Base-by-base conservation (phyloP, 345 rosid genomes). In the Physaria fendleri region DNA sequence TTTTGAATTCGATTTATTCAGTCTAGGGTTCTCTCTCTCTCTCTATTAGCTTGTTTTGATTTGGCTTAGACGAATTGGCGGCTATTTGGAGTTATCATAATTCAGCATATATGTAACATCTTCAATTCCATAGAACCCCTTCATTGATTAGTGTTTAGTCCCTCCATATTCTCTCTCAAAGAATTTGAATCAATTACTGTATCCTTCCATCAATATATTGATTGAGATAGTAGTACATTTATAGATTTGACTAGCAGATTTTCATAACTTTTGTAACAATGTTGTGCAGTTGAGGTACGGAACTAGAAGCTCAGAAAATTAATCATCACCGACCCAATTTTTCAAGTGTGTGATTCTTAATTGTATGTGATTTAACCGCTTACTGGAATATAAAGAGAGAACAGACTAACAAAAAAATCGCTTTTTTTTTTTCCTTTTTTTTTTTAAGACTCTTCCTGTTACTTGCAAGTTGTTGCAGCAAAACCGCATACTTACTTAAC, bases 401-500 rank as follows among this genome's bases (percentile, higher is more conserved):
- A n/a, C n/a, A n/a, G n/a, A n/a, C n/a, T n/a, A n/a, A n/a, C n/a
- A n/a, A n/a, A n/a, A 15, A 2, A 22, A 8, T 32, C 64, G 17
- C 58, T 63, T 40, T 56, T 40, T 5, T n/a, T n/a, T n/a, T n/a
- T n/a, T n/a, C n/a, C n/a, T n/a, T n/a, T n/a, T n/a, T n/a, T n/a
- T n/a, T n/a, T n/a, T n/a, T n/a, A n/a, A n/a, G n/a, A 13, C 48
- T 62, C 59, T 56, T 48, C 29, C 13, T 56, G 5, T 62, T 56
- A 48, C 64, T 63, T 63, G 30, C 32, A 49, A 63, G 74, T 62
- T 56, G 48, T 40, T 56, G 74, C 74, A 70, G 64, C 52, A 48
- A 70, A 70, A 65, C 69, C 49, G 65, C 52, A 47, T 41, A 49
- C 57, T 62, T 46, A 16, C 69, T 62, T 63, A 56, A 56, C 74